Evolutionary conservation across 1,284 basidiomycete species (phyloP), one percentile per base, ranked within the genome.

Genomic region (Meripilus lineatus): DNA sequence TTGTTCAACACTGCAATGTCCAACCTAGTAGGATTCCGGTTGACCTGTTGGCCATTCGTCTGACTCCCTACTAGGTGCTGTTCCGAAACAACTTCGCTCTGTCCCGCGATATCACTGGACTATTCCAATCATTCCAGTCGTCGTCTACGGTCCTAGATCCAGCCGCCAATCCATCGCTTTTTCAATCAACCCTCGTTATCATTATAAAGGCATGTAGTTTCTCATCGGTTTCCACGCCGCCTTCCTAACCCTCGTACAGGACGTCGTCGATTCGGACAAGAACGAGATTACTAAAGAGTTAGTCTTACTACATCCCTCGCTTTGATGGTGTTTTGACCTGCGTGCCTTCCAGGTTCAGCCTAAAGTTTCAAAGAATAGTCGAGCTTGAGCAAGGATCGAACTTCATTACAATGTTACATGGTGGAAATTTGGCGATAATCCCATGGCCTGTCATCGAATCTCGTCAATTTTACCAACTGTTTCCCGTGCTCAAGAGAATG

Each of bases 401-500:
- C 48, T 83, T 82, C 56, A 77, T 82, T 43, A 70, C 74, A 13
- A 68, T 68, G 2, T 61, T 81, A 5, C 75, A 83, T 46, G 65
- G 66, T 0, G 78, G 79, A 1, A 68, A 68, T 38, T 51, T 82
- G 4, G 68, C 67, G 32, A 82, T 83, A 14, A 68, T 83, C 15
- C 78, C 79, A 13, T 83, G 80, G 79, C 79, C 78, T 0, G 75
- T 83, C 22, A 81, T 82, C 28, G 75, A 79, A 54, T 79, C 78
- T 0, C 69, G 62, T 24, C 68, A 76, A 35, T 82, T 83, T 50
- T 82, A 82, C 48, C 65, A 56, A 4, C 50, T 77, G 17, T 81
- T 81, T 45, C 60, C 64, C 1, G 56, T 59, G 0, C 45, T 82
- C 18, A 77, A 74, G 51, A 61, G 59, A 32, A 61, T 61, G 5